Percentiles rank a stretch among this genome's conserved stretches.
phyloP scores from a whole-genome alignment of 805 yeast species.

The Metschnikowia santaceciliae region DNA sequence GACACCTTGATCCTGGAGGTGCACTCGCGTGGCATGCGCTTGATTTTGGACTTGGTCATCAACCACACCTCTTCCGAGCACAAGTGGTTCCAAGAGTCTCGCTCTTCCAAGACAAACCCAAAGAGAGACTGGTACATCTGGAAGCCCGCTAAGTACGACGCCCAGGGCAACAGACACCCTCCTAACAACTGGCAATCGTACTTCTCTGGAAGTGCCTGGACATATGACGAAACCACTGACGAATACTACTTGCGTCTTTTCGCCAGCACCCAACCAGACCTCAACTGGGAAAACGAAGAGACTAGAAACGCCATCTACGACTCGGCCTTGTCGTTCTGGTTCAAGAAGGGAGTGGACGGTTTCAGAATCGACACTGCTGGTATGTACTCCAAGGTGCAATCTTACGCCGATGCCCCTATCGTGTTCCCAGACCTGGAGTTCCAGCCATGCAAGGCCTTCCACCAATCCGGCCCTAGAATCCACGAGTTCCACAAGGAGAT shows the following conservation, averaged over 20 bases:
- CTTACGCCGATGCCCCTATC: slow-evolving; percentile 48
- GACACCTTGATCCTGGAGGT: slow-evolving; percentile 43
- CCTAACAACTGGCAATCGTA: slow-evolving; percentile 55
- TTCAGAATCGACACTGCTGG: slow-evolving; percentile 57
- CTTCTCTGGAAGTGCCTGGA: slow-evolving; percentile 57
- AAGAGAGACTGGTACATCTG: slow-evolving; percentile 63
- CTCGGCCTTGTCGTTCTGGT: slow-evolving; percentile 50
- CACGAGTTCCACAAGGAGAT: slow-evolving; percentile 57
- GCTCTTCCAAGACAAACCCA: slow-evolving; percentile 47
- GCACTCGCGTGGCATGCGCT: slow-evolving; percentile 48
- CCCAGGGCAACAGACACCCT: slow-evolving; percentile 47
- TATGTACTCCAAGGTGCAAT: slow-evolving; percentile 45
- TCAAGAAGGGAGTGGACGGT: slow-evolving; percentile 53
- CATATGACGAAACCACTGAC: slow-evolving; percentile 48
- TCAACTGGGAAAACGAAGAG: slow-evolving; percentile 56
- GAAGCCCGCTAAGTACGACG: slow-evolving; percentile 47
- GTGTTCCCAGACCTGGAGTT: slow-evolving; percentile 35
- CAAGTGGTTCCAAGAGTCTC: slow-evolving; percentile 55
- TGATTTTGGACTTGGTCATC: slow-evolving; percentile 53
- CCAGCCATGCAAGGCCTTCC: slow-evolving; percentile 35
- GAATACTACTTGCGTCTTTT: slow-evolving; percentile 55
- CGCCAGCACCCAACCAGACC: slow-evolving; percentile 54
- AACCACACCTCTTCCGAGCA: slow-evolving; percentile 57
- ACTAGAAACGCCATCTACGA: slow-evolving; percentile 40
- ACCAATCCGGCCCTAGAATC: slow-evolving; percentile 50